These are phyloP conservation scores for Fusarium marasasianum DNA, from an alignment of 2,329 filamentous ascomycete genomes.

Conservation along the genomic window DNA sequence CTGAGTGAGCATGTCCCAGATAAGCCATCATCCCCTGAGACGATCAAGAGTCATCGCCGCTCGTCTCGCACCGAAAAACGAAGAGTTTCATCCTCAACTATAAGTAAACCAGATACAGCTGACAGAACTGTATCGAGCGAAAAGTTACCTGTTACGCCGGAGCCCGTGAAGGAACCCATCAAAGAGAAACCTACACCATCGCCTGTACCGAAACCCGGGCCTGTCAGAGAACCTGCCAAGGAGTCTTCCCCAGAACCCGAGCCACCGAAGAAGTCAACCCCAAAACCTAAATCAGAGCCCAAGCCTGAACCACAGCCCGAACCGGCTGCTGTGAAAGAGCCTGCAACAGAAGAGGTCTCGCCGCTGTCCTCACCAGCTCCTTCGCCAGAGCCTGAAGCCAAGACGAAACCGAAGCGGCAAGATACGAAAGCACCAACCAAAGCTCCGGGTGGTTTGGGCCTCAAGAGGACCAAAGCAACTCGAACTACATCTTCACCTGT, in stretches of 20 bases:
- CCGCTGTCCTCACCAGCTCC: slow-evolving; percentile 13
- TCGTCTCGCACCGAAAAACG: slow-evolving; percentile 40
- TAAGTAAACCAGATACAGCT: slow-evolving; percentile 26
- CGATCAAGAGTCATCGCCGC: slow-evolving; percentile 32
- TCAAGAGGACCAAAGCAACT: slow-evolving; percentile 67
- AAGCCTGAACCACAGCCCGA: slow-evolving; percentile 7
- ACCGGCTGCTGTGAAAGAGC: not conserved
- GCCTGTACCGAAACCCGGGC: slow-evolving; percentile 12
- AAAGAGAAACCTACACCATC: slow-evolving; percentile 10
- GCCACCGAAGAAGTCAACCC: slow-evolving; percentile 10
- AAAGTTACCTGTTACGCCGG: not conserved
- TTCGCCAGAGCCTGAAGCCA: slow-evolving; percentile 24
- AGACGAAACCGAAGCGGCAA: slow-evolving; percentile 33
- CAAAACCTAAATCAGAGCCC: slow-evolving; percentile 11
- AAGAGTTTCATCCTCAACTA: slow-evolving; percentile 33
- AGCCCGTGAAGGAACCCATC: slow-evolving; percentile 3
- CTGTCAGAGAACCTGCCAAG: slow-evolving; percentile 18
- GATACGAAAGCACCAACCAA: slow-evolving; percentile 28
- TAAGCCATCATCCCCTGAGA: slow-evolving; percentile 33
- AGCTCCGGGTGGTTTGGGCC: slow-evolving; percentile 44
- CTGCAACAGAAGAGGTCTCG: slow-evolving; percentile 12
- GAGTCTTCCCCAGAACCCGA: slow-evolving; percentile 23
- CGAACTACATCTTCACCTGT: slow-evolving; percentile 59
- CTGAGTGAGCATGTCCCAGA: slow-evolving; percentile 16
- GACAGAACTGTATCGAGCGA: slow-evolving; percentile 18